phyloP scores from a whole-genome alignment of 176 grass and related monocot species.

The Bothriochloa decipiens region DNA sequence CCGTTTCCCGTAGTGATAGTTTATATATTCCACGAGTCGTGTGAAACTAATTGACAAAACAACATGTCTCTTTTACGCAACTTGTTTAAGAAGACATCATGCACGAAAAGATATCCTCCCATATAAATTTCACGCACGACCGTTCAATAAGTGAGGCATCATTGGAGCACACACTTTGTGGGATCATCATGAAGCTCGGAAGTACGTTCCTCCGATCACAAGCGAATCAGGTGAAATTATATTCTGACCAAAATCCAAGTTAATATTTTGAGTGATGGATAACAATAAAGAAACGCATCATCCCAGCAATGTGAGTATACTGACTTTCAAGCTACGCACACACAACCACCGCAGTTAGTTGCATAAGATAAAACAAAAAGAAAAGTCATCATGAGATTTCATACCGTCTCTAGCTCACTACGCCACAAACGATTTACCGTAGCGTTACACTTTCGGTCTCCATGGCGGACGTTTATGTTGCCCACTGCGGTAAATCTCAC shows the following conservation, averaged over 20 bases:
- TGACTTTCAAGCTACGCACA: slow-evolving; percentile 43
- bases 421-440: no score
- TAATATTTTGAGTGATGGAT: not conserved
- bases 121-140: not conserved
- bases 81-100: not conserved
- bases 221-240: not conserved
- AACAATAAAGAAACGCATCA: not conserved
- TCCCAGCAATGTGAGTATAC: slow-evolving; percentile 9
- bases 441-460: no score
- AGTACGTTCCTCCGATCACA: no score
- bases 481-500: no score
- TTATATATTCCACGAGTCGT: no score
- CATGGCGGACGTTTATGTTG: no score
- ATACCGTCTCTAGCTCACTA: no score
- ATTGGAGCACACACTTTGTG: not conserved
- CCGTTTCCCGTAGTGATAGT: no score
- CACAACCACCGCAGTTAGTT: not conserved
- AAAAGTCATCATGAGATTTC: no score
- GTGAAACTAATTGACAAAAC: no score
- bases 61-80: no score
- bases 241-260: not conserved
- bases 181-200: not conserved
- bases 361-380: no score
- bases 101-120: not conserved
- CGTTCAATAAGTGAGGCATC: not conserved